These are phyloP conservation scores for Pseudocercospora ulei DNA, from an alignment of 2,329 filamentous ascomycete genomes.

Conservation along the genomic window DNA sequence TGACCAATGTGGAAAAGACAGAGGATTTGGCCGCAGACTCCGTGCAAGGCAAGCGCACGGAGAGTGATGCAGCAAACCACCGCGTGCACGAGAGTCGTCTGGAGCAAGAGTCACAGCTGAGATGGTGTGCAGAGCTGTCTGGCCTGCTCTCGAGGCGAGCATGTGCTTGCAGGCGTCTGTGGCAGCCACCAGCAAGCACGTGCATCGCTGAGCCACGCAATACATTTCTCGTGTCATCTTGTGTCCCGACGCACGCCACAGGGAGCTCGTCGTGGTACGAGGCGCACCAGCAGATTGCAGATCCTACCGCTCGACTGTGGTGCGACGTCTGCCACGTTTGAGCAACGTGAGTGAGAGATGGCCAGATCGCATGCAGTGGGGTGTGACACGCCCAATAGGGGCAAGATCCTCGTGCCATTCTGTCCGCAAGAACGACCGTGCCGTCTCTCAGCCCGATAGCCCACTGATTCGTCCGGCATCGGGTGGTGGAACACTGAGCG, in stretches of 20 bases:
- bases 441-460: no score
- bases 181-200: background rate
- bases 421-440: no score
- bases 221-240: background rate
- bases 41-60: no score
- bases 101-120: background rate
- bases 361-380: background rate
- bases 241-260: background rate
- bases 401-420: constrained; percentile 2
- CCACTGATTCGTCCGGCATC: no score
- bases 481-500: no score
- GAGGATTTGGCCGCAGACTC: no score
- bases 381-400: background rate
- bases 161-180: constrained; percentile 2
- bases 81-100: no score
- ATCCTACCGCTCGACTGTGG: constrained; percentile 4
- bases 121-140: background rate
- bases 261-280: background rate
- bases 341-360: constrained; percentile 3
- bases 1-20: no score
- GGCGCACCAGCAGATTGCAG: background rate
- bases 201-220: constrained; percentile 2
- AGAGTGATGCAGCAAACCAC: no score
- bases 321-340: constrained; percentile 7
- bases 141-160: background rate